Percentiles rank a stretch among this genome's conserved stretches.
Conservation (phyloP, 2,329 filamentous ascomycete genomes). For the Clonostachys sp. region DNA sequence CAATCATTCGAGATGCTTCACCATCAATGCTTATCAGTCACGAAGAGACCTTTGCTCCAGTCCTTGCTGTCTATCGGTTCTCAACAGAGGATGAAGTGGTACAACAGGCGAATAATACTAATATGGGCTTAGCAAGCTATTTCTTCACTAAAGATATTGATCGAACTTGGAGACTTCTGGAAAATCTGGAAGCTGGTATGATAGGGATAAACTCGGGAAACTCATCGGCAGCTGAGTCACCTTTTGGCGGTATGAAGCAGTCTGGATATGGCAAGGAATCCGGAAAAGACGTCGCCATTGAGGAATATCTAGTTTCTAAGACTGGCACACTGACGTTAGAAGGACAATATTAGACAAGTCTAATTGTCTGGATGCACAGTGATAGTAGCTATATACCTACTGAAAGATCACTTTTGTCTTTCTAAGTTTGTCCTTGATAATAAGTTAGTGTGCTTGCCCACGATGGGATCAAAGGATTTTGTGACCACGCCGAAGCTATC, state of each 20-base stretch:
- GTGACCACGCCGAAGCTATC: too few species aligned
- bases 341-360: not conserved
- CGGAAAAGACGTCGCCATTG: constrained; percentile 14
- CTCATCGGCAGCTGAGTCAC: constrained; percentile 33
- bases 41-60: constrained; percentile 71
- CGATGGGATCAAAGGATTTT: too few species aligned
- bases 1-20: constrained; percentile 63
- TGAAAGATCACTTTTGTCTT: too few species aligned
- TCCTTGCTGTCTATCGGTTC: constrained; percentile 66
- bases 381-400: too few species aligned
- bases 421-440: too few species aligned
- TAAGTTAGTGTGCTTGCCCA: too few species aligned
- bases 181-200: constrained; percentile 42
- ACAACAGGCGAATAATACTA: constrained; percentile 57
- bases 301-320: constrained; percentile 1
- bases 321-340: constrained; percentile 1
- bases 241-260: constrained; percentile 26
- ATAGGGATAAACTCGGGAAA: constrained; percentile 39
- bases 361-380: too few species aligned
- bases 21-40: constrained; percentile 60
- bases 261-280: constrained; percentile 23
- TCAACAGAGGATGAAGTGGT: constrained; percentile 67
- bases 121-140: constrained; percentile 69
- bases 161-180: constrained; percentile 34
- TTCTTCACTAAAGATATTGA: constrained; percentile 54